These are phyloP conservation scores for Pseudocercospora vitis DNA, from an alignment of 2,329 filamentous ascomycete species.

Conservation along the genomic window DNA sequence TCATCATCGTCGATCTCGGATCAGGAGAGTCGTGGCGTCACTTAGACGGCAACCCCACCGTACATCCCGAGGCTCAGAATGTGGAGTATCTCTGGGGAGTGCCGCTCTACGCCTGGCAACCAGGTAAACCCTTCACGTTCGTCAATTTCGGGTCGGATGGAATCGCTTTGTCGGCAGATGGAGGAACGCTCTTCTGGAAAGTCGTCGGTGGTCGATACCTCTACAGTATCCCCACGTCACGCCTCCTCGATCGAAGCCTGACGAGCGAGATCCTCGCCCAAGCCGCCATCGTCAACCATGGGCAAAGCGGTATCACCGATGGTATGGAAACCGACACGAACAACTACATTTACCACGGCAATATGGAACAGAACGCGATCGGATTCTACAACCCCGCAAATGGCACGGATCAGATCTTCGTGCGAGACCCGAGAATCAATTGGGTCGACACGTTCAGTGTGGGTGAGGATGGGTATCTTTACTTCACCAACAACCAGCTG, in stretches of 20 bases:
- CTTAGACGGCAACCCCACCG: conserved; percentile 44
- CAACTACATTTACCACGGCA: conserved; percentile 48
- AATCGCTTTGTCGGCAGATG: conserved; percentile 49
- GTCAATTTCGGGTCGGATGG: conserved; percentile 49
- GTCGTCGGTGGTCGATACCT: conserved; percentile 45
- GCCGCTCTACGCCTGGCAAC: conserved; percentile 43
- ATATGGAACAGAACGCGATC: conserved; percentile 51
- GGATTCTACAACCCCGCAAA: conserved; percentile 47
- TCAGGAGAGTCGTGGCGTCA: conserved; percentile 37
- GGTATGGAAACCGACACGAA: conserved; percentile 53
- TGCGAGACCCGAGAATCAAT: conserved; percentile 49
- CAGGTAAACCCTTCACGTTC: too few species aligned
- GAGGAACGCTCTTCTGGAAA: conserved; percentile 47
- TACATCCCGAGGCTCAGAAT: conserved; percentile 41
- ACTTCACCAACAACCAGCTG: conserved; percentile 43
- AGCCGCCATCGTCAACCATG: conserved; percentile 43
- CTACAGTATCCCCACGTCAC: conserved; percentile 45
- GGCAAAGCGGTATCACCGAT: conserved; percentile 51
- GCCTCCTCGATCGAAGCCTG: conserved; percentile 41
- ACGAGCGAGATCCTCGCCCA: conserved; percentile 46
- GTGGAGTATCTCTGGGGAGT: conserved; percentile 45
- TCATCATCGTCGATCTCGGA: conserved; percentile 50
- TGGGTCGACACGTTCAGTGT: conserved; percentile 49
- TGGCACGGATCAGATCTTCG: conserved; percentile 43
- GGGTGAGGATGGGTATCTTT: conserved; percentile 47